These are phyloP conservation scores for Hippophae rhamnoides DNA, from an alignment of 306 rosid genomes.

Conservation along the genomic window DNA sequence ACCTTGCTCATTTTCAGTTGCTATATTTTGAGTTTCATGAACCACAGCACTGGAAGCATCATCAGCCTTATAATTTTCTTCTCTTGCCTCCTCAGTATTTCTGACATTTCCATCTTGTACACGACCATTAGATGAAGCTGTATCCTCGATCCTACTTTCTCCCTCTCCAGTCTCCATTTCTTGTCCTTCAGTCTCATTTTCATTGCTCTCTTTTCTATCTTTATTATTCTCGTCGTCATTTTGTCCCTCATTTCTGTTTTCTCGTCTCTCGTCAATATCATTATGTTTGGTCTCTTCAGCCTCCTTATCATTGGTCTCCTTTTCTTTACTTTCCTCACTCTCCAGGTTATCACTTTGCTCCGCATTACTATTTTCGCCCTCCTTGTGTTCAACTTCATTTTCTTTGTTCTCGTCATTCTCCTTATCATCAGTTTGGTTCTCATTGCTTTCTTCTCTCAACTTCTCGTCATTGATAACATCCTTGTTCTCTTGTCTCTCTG, in stretches of 20 bases:
- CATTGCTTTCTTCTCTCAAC: constrained; percentile 13
- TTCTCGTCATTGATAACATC: constrained; percentile 24
- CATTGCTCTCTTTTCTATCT: constrained; percentile 25
- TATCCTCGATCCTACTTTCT: constrained; percentile 39
- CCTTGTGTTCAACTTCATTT: constrained; percentile 27
- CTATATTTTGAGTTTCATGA: constrained; percentile 29
- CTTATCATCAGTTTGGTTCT: constrained; percentile 3
- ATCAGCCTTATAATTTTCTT: constrained; percentile 65
- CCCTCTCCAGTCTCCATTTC: constrained; percentile 31
- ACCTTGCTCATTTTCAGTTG: constrained; percentile 26
- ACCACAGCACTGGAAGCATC: constrained; percentile 76
- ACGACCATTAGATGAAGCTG: constrained; percentile 35
- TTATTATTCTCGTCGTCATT: constrained; percentile 25
- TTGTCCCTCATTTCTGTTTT: constrained; percentile 25
- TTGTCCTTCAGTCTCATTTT: constrained; percentile 14
- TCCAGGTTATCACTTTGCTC: constrained; percentile 21
- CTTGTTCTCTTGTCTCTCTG: constrained; percentile 26
- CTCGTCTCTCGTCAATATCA: constrained; percentile 1
- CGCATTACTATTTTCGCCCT: constrained; percentile 25
- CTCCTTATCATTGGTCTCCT: constrained; percentile 5
- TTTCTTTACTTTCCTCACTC: constrained; percentile 23
- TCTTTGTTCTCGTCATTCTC: constrained; percentile 23
- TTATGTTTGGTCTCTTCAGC: constrained; percentile 2
- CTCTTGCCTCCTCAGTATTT: constrained; percentile 49
- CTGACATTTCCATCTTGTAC: constrained; percentile 46